Percentiles rank a stretch among this genome's conserved stretches.
Evolutionary conservation across 129 eudicot species (phyloP).

Genomic region (Logfia minima): DNA sequence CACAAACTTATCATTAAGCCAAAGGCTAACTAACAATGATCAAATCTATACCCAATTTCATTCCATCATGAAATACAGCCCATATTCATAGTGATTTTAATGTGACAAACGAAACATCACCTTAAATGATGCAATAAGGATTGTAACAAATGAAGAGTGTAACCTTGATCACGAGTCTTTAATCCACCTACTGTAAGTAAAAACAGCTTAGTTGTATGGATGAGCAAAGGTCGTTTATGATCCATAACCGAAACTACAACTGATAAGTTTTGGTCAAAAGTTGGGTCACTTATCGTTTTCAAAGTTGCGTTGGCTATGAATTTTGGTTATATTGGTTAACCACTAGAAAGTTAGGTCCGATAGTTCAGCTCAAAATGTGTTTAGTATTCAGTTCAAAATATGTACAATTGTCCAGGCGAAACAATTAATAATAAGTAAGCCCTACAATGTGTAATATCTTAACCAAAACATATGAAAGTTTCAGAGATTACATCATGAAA

Average conservation of each 20-base stretch:
- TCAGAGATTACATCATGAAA: too few species aligned
- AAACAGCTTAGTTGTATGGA: neutral
- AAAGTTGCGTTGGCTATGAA: neutral
- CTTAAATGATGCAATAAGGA: neutral
- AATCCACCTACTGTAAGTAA: neutral
- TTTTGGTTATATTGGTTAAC: too few species aligned
- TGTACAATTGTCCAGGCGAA: neutral
- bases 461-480: neutral
- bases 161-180: neutral
- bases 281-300: too few species aligned
- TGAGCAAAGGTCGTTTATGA: neutral
- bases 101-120: neutral
- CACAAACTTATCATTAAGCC: too few species aligned
- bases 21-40: too few species aligned
- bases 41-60: neutral
- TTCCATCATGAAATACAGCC: neutral
- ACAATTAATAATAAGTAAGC: neutral
- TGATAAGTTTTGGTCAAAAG: neutral
- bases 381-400: neutral
- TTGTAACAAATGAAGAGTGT: neutral
- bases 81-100: neutral
- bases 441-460: neutral
- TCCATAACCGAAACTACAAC: neutral
- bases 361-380: neutral
- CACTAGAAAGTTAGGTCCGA: neutral